phyloP scores from a whole-genome alignment of 257 asterid species.

The Salvia splendens region DNA sequence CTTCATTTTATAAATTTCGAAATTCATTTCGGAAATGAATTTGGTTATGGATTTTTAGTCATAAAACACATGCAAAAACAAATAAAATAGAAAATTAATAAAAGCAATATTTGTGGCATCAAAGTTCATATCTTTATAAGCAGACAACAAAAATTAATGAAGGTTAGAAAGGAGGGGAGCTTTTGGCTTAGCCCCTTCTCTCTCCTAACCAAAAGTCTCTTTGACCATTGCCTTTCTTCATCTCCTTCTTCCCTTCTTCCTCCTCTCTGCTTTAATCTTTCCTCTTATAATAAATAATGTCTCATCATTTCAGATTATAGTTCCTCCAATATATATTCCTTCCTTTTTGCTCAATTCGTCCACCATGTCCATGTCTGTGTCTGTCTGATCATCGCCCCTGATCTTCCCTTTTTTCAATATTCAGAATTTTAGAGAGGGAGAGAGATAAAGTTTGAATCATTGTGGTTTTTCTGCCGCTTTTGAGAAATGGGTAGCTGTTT shows the following conservation, averaged over 20 bases:
- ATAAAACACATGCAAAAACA: too few relatives aligned
- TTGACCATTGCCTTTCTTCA: constrained; percentile 58
- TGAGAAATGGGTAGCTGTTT: constrained; percentile 76
- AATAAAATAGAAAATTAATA: not conserved
- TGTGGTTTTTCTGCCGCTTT: constrained; percentile 2
- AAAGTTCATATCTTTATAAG: not conserved
- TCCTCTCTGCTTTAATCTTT: constrained; percentile 53
- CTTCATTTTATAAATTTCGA: not conserved
- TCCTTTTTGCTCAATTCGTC: not conserved
- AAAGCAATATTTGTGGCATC: constrained; percentile 1
- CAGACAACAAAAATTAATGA: not conserved
- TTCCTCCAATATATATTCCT: constrained; percentile 21
- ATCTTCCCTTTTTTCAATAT: constrained; percentile 22
- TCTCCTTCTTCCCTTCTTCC: constrained; percentile 78
- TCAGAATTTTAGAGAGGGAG: not conserved
- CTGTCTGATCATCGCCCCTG: constrained; percentile 29
- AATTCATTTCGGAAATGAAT: not conserved
- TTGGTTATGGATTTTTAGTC: too few relatives aligned
- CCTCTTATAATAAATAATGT: constrained; percentile 37
- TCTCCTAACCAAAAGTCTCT: constrained; percentile 44
- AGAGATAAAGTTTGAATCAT: constrained; percentile 25
- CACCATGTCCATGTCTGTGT: not conserved
- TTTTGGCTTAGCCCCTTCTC: not conserved
- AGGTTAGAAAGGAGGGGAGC: constrained; percentile 33
- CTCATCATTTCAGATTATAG: constrained; percentile 38